A percentile compares a stretch with the other conserved stretches of the same genome.
Conservation (phyloP, 2,329 filamentous ascomycete genomes). For the Xylaria hypoxylon region DNA sequence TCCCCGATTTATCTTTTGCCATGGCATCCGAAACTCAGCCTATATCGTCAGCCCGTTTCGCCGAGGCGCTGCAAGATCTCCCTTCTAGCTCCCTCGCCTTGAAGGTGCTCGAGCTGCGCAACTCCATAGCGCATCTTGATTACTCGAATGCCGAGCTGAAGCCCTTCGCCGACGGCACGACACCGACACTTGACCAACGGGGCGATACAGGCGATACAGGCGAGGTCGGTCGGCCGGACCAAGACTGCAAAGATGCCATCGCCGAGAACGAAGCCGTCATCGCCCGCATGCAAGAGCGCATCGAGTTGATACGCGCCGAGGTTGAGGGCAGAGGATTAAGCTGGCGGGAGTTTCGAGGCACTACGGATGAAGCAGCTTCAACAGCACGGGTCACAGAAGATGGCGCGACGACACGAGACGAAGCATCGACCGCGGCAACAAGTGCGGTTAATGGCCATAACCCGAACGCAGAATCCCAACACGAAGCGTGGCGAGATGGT, state of each 20-base stretch:
- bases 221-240: conserved; percentile 62
- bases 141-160: conserved; percentile 79
- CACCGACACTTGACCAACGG: conserved; percentile 49
- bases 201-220: conserved; percentile 35
- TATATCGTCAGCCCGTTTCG: conserved; percentile 72
- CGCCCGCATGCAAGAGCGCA: conserved; percentile 72
- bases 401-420: conserved; percentile 8
- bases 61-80: conserved; percentile 74
- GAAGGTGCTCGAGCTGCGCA: conserved; percentile 80
- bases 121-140: conserved; percentile 78
- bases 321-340: conserved; percentile 68
- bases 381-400: conserved; percentile 9
- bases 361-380: conserved; percentile 53
- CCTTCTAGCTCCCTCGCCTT: conserved; percentile 74
- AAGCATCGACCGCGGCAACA: conserved; percentile 24
- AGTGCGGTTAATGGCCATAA: conserved; percentile 48
- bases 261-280: conserved; percentile 78
- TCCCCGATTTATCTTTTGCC: conserved; percentile 23
- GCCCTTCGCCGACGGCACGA: conserved; percentile 70
- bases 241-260: conserved; percentile 80
- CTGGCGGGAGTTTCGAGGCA: conserved; percentile 68
- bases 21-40: conserved; percentile 74
- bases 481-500: conserved; percentile 69
- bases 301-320: conserved; percentile 72
- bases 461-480: conserved; percentile 39